Percentiles rank a stretch among this genome's conserved stretches.
These are phyloP conservation scores for Candida broadrunensis DNA, from an alignment of 805 yeast species.

Conservation along the genomic window DNA sequence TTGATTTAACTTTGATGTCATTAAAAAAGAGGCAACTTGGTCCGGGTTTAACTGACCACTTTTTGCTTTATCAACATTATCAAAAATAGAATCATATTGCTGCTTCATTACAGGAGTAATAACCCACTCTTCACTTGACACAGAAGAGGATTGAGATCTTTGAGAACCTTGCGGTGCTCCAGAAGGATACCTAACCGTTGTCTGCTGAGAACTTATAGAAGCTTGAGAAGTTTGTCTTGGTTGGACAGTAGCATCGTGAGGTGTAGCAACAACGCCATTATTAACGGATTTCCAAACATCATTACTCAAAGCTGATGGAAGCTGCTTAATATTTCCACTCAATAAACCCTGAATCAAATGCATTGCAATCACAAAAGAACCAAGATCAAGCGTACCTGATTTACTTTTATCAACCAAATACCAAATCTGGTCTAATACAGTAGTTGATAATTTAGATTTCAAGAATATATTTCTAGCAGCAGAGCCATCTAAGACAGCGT, in stretches of 20 bases:
- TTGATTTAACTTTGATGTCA: slow-evolving; percentile 83
- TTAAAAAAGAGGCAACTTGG: slow-evolving; percentile 83
- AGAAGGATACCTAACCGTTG: slow-evolving; percentile 29
- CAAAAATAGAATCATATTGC: slow-evolving; percentile 79
- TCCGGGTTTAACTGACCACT: slow-evolving; percentile 66
- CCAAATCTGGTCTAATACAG: slow-evolving; percentile 85
- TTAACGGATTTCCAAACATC: slow-evolving; percentile 36
- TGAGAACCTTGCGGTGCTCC: slow-evolving; percentile 7
- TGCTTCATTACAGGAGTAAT: slow-evolving; percentile 65
- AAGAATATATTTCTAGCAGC: slow-evolving; percentile 82
- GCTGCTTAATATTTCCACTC: slow-evolving; percentile 57
- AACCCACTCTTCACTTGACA: slow-evolving; percentile 53
- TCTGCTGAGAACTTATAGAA: slow-evolving; percentile 32
- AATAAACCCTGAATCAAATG: slow-evolving; percentile 83
- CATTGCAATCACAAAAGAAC: slow-evolving; percentile 91
- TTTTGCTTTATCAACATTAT: slow-evolving; percentile 65
- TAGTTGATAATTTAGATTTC: slow-evolving; percentile 82
- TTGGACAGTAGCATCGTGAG: slow-evolving; percentile 1
- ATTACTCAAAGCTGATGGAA: slow-evolving; percentile 46
- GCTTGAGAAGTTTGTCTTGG: slow-evolving; percentile 28
- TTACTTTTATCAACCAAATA: slow-evolving; percentile 74
- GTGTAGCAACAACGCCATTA: not conserved
- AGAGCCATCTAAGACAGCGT: slow-evolving; percentile 65
- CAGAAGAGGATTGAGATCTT: slow-evolving; percentile 11
- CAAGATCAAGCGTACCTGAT: slow-evolving; percentile 66